Evolutionary conservation across 1,284 basidiomycete species (phyloP).

Genomic region (Ceratobasidium sp.): DNA sequence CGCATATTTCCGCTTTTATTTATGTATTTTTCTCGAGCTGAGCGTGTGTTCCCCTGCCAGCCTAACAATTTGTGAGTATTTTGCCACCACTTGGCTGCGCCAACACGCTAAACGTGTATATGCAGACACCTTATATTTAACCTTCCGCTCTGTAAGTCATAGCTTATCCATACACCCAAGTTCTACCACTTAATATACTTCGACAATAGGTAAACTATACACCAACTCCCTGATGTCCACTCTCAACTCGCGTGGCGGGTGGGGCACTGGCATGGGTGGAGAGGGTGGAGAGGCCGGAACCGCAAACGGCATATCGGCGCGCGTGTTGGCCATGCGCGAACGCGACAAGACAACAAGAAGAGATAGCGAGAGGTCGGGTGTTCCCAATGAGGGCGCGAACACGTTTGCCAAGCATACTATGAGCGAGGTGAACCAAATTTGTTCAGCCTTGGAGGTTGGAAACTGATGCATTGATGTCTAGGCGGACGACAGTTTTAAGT

Average conservation of each 20-base stretch:
- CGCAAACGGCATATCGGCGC: constrained; percentile 1
- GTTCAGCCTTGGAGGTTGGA: not conserved
- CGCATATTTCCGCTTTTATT: constrained; percentile 41
- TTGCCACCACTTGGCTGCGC: not conserved
- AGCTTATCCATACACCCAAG: not conserved
- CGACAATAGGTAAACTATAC: constrained; percentile 19
- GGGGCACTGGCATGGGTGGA: not conserved
- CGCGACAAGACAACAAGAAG: not conserved
- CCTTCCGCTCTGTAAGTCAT: constrained; percentile 23
- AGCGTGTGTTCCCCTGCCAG: not conserved
- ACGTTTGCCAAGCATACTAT: not conserved
- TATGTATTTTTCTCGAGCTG: not conserved
- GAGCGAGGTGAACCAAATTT: not conserved
- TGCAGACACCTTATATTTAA: not conserved
- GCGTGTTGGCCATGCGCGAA: not conserved
- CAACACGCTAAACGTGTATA: not conserved
- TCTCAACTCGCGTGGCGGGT: constrained; percentile 22
- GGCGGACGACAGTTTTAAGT: constrained; percentile 12
- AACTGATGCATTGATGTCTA: not conserved
- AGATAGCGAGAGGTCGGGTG: not conserved
- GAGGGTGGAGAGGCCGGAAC: not conserved
- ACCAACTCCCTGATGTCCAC: constrained; percentile 35
- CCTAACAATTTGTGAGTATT: constrained; percentile 21
- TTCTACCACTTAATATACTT: not conserved
- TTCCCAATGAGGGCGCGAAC: not conserved